Percentiles rank a stretch among this genome's conserved stretches.
Conservation (phyloP, 306 rosid species). For the Lablab purpureus region DNA sequence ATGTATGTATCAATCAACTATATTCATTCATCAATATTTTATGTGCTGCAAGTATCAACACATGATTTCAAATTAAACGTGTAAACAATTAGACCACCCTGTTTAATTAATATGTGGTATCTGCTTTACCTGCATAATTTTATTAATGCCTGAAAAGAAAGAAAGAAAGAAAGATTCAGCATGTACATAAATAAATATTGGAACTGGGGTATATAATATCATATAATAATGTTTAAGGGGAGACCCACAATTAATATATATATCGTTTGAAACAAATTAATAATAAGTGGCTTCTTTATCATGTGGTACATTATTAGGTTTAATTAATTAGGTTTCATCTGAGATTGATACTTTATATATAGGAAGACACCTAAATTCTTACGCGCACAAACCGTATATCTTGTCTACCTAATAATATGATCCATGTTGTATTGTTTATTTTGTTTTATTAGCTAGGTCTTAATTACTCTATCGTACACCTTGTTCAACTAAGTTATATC, state of each 20-base stretch:
- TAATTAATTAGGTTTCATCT: too few relatives aligned
- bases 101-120: neutral
- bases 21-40: slow-evolving; percentile 11
- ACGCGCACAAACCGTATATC: neutral
- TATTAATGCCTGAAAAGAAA: neutral
- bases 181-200: neutral
- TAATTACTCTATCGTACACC: too few relatives aligned
- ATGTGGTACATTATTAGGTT: neutral
- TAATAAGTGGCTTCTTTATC: neutral
- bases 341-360: neutral
- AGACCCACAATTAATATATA: slow-evolving; percentile 9
- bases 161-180: neutral
- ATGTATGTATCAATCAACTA: too few relatives aligned
- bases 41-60: neutral
- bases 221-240: too few relatives aligned
- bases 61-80: neutral
- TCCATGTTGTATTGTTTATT: too few relatives aligned
- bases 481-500: neutral
- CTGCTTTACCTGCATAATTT: neutral
- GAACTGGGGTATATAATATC: neutral
- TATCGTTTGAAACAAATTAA: neutral
- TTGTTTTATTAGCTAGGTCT: neutral
- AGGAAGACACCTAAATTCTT: neutral
- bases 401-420: too few relatives aligned
- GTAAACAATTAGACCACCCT: too few relatives aligned